Evolutionary conservation across 2,329 filamentous ascomycete genomes (phyloP), one percentile per base, ranked within the genome.

Genomic region (Fusarium sp.): DNA sequence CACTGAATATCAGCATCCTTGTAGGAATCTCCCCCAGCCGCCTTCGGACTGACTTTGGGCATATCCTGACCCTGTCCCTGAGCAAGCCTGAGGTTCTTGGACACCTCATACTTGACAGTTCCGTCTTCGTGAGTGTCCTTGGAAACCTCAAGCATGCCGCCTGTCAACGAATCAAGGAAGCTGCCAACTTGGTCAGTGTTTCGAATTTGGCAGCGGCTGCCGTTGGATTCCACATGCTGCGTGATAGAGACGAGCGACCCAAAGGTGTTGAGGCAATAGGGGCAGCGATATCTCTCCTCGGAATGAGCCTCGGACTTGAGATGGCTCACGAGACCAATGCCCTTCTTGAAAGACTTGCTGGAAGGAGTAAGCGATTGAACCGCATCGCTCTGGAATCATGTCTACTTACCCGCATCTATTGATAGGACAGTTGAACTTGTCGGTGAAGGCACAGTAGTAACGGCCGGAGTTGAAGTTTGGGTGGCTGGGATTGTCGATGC

Each of bases 401-500:
- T 31, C 49, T 14, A 72, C 78, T 76, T 75, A 84, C 79, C 75
- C 73, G 79, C 87, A 89, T 4, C 70, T 64, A 1, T 64, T 60
- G 51, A 82, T 79, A 0, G 86, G 86, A 50, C 87, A 89, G 49
- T 72, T 76, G 73, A 79, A 89, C 44, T 74, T 77, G 41, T 74
- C 69, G 2, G 77, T 73, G 27, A 78, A 71, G 0, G 71, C 48
- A 36, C 80, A 74, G 51, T 70, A 79, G 74, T 86, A 88, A 6
- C 74, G 72, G 2, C 76, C 72, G 1, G 77, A 71, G 37, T 82
- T 77, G 72, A 84, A 88, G 9, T 76, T 72, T 1, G 71, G 71
- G 45, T 79, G 76, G 4, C 76, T 62, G 0, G 86, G 85, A 52
- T 88, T 78, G 32, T 76, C 49, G 4, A 69, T 61, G 19, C 74